phyloP scores from a whole-genome alignment of 306 rosid genomes.

The Quercus berberidifolia region DNA sequence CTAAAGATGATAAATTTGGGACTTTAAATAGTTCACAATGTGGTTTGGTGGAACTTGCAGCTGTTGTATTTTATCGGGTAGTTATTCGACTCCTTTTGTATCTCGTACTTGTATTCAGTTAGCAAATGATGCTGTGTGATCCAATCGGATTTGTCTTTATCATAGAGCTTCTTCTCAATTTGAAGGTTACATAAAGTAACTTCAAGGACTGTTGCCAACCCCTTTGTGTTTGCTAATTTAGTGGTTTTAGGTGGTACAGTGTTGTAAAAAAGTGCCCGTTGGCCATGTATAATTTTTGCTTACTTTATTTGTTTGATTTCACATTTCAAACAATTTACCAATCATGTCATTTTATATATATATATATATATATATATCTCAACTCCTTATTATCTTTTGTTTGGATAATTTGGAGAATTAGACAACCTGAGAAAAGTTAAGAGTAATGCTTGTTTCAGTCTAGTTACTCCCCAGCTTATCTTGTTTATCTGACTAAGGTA shows the following conservation, averaged over 20 bases:
- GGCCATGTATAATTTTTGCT: neutral
- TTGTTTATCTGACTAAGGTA: no score
- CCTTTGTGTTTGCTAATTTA: neutral
- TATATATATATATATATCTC: neutral
- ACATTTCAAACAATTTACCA: slow-evolving; percentile 1
- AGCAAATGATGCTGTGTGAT: slow-evolving; percentile 1
- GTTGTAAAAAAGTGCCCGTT: neutral
- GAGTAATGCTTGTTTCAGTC: neutral
- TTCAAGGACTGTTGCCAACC: neutral
- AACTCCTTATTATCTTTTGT: slow-evolving; percentile 3
- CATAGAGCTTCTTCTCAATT: neutral
- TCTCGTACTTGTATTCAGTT: neutral
- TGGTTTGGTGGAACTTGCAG: slow-evolving; percentile 84
- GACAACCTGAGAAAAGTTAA: neutral
- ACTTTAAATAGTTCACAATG: slow-evolving; percentile 62
- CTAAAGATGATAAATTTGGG: slow-evolving; percentile 82
- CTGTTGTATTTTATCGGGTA: slow-evolving; percentile 75
- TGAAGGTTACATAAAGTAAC: neutral
- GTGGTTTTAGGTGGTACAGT: no score
- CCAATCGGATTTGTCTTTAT: slow-evolving; percentile 1
- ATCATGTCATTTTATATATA: neutral
- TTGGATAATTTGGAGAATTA: slow-evolving; percentile 10
- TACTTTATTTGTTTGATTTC: slow-evolving; percentile 3
- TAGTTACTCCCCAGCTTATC: no score
- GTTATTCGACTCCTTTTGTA: slow-evolving; percentile 19